A percentile compares a stretch with the other conserved stretches of the same genome.
phyloP scores from a whole-genome alignment of 164 flowering plant species.

The Litsea cubeba region DNA sequence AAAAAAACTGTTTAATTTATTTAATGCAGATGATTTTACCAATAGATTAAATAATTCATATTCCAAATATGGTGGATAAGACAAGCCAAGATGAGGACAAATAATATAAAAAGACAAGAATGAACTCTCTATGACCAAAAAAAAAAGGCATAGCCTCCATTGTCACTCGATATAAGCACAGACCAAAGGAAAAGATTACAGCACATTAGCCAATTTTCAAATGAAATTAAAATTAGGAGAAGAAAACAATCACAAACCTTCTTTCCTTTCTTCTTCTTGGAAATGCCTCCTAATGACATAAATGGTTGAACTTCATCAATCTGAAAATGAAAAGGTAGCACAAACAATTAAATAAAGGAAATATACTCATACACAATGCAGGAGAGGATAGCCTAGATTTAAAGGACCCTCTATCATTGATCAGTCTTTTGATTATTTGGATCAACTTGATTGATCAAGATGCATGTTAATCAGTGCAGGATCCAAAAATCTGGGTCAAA shows the following conservation, averaged over 20 bases:
- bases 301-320: slow-evolving; percentile 80
- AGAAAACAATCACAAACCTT: slow-evolving; percentile 39
- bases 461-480: no score
- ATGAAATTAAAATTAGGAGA: neutral
- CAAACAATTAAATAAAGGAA: neutral
- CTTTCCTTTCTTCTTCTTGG: slow-evolving; percentile 49
- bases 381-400: neutral
- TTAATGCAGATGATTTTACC: neutral
- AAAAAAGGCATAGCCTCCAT: neutral
- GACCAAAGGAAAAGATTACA: neutral
- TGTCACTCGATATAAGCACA: neutral
- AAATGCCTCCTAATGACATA: slow-evolving; percentile 59
- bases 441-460: no score
- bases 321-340: slow-evolving; percentile 30
- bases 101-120: neutral
- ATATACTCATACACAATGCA: neutral
- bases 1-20: neutral
- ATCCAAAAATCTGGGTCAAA: no score
- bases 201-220: neutral
- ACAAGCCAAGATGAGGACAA: neutral
- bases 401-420: no score
- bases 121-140: neutral
- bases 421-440: no score
- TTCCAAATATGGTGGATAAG: neutral
- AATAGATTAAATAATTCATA: neutral